Evolutionary conservation across 768 basidiomycete genomes (phyloP), one percentile per base, ranked within the genome.

Genomic region (Mycena latifolia): DNA sequence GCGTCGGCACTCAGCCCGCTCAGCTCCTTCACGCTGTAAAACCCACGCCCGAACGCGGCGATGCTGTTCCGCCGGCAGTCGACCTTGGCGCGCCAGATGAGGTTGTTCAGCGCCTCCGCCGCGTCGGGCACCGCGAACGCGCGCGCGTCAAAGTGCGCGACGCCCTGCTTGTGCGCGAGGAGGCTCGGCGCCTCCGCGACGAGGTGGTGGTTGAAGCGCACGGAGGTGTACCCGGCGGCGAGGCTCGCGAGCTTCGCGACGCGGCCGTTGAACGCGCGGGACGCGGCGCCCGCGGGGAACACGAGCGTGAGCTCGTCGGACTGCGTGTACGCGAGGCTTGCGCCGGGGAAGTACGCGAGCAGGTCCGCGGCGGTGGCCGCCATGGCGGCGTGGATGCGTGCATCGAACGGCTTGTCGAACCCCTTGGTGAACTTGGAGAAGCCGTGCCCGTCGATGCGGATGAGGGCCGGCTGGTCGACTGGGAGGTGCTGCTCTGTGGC

Each of bases 231-330:
- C 12, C 58, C 63, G 4, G 67, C 67, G 4, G 67, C 62, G 45
- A 69, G 67, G 52, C 54, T 65, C 5, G 57, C 45, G 17, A 69
- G 52, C 48, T 69, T 69, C 18, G 31, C 48, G 41, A 61, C 59
- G 37, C 67, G 67, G 54, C 67, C 67, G 27, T 56, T 69, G 51
- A 69, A 69, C 15, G 59, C 47, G 33, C 63, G 56, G 55, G 17
- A 3, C 28, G 33, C 33, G 33, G 33, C 33, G 33, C 28, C 24
- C 51, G 20, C 5, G 41, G 67, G 63, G 48, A 65, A 69, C 37
- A 69, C 55, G 22, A 69, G 58, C 10, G 67, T 69, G 48, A 69
- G 47, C 57, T 69, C 67, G 67, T 69, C 67, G 22, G 67, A 69
- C 58, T 61, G 63, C 8, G 67, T 69, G 59, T 69, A 69, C 17